These are phyloP conservation scores for Blastobotrys capitulatus DNA, from an alignment of 1,139 yeast species.

Conservation along the genomic window DNA sequence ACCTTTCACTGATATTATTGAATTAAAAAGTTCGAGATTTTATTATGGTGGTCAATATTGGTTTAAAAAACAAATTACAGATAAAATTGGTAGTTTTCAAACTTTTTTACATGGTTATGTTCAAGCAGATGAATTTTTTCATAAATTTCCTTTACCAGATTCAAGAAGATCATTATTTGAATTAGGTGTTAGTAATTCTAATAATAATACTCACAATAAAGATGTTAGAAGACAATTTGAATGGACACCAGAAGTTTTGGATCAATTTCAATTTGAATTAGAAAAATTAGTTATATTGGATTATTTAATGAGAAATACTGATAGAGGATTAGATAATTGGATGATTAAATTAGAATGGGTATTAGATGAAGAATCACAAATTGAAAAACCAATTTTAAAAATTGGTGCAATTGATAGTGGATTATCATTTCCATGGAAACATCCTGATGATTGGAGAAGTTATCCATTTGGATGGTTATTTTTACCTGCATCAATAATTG, in stretches of 20 bases:
- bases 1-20: conserved; percentile 59
- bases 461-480: conserved; percentile 79
- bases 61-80: not conserved
- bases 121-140: conserved; percentile 59
- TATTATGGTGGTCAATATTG: conserved; percentile 35
- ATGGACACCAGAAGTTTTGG: conserved; percentile 51
- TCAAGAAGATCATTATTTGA: not conserved
- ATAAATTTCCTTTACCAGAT: conserved; percentile 52
- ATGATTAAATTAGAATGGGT: conserved; percentile 58
- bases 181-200: not conserved
- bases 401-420: conserved; percentile 79
- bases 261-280: conserved; percentile 54
- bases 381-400: conserved; percentile 39
- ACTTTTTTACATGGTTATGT: conserved; percentile 53
- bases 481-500: conserved; percentile 57
- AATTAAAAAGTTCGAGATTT: conserved; percentile 49
- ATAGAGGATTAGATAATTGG: conserved; percentile 73
- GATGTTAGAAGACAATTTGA: conserved; percentile 30
- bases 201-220: conserved; percentile 17
- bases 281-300: conserved; percentile 69
- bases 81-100: conserved; percentile 64
- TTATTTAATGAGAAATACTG: conserved; percentile 70
- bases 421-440: conserved; percentile 75
- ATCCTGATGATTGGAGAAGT: conserved; percentile 78
- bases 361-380: conserved; percentile 18